These are phyloP conservation scores for Macrocybe gigantea DNA, from an alignment of 768 basidiomycete genomes.

Conservation along the genomic window DNA sequence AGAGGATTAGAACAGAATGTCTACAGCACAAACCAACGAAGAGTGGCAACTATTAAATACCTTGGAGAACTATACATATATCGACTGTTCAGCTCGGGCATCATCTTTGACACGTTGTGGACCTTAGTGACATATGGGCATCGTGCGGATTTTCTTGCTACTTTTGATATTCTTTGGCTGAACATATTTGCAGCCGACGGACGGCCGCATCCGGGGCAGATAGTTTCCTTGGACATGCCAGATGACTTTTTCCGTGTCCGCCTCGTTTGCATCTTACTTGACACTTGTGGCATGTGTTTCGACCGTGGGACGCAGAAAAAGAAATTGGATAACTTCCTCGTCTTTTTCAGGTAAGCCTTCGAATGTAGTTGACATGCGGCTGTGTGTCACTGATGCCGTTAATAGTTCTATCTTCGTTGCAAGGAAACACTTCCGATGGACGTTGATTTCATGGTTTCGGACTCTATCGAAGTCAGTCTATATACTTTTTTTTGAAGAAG, in stretches of 20 bases:
- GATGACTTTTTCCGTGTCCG: slow-evolving; percentile 96
- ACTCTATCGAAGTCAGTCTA: slow-evolving; percentile 77
- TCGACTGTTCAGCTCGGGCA: slow-evolving; percentile 78
- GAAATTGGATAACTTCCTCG: slow-evolving; percentile 88
- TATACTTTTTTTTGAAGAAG: neutral
- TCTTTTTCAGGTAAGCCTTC: slow-evolving; percentile 81
- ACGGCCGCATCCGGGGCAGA: slow-evolving; percentile 74
- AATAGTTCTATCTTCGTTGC: slow-evolving; percentile 79
- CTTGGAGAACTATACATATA: slow-evolving; percentile 98
- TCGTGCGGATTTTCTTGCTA: slow-evolving; percentile 51
- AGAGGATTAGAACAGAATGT: slow-evolving; percentile 90
- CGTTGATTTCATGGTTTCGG: slow-evolving; percentile 93
- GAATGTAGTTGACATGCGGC: neutral
- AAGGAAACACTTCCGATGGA: slow-evolving; percentile 94
- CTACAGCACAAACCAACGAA: slow-evolving; percentile 91
- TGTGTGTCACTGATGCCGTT: slow-evolving; percentile 1
- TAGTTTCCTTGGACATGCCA: slow-evolving; percentile 78
- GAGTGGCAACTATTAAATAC: slow-evolving; percentile 89
- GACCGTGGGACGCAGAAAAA: slow-evolving; percentile 89
- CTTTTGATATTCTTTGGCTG: neutral
- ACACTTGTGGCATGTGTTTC: slow-evolving; percentile 97
- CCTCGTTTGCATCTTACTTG: slow-evolving; percentile 85
- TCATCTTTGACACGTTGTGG: slow-evolving; percentile 95
- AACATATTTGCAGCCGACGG: slow-evolving; percentile 64
- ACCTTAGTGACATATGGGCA: slow-evolving; percentile 93